phyloP scores from a whole-genome alignment of 306 rosid species.

The Quercus ilex region DNA sequence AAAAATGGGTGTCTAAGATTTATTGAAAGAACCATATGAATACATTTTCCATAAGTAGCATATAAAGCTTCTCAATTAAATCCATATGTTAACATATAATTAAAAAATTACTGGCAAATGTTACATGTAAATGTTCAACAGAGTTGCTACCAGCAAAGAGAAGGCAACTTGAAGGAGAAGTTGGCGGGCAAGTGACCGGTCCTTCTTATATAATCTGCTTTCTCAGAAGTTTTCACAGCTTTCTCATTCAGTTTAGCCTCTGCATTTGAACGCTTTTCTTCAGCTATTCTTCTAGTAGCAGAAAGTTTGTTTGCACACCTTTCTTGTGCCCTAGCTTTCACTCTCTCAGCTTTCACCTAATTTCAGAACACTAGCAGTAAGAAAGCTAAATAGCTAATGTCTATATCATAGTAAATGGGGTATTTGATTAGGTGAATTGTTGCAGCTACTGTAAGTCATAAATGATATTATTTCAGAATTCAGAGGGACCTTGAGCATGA shows the following conservation, averaged over 20 bases:
- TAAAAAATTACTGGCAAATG: background rate
- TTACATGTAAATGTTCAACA: background rate
- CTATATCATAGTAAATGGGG: background rate
- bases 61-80: background rate
- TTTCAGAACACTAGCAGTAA: background rate
- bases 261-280: conserved; percentile 80
- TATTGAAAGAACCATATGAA: background rate
- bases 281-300: conserved; percentile 68
- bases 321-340: conserved; percentile 79
- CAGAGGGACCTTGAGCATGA: background rate
- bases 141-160: conserved; percentile 76
- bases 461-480: background rate
- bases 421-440: background rate
- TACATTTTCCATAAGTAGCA: background rate
- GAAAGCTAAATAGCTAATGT: background rate
- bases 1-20: background rate
- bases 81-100: background rate
- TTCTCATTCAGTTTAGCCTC: conserved; percentile 74
- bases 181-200: conserved; percentile 85
- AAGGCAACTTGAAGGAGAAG: conserved; percentile 82
- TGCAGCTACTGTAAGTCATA: background rate
- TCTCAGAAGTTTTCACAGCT: conserved; percentile 70
- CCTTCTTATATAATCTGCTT: conserved; percentile 78
- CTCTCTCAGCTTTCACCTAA: conserved; percentile 86
- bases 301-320: conserved; percentile 64